Conservation (phyloP, 2,329 filamentous ascomycete species). For the Stemphylium vesicarium region DNA sequence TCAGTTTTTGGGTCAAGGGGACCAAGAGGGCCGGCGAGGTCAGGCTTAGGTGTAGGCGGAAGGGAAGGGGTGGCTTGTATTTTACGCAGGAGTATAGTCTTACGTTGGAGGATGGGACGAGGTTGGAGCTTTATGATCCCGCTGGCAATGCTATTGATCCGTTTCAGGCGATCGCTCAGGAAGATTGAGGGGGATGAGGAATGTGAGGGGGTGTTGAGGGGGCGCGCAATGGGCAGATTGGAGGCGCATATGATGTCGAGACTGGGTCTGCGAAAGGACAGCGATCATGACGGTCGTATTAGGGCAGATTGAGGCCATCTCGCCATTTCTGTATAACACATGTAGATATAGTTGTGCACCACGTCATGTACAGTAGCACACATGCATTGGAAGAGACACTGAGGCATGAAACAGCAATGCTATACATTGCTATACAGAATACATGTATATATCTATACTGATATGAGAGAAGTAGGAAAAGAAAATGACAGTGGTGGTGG, state of each 20-base stretch:
- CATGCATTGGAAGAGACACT: not conserved
- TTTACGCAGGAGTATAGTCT: conserved; percentile 92
- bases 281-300: no score
- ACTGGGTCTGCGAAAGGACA: not conserved
- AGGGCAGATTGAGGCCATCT: not conserved
- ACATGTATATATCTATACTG: not conserved
- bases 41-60: conserved; percentile 78
- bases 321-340: conserved; percentile 13
- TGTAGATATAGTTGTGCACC: conserved; percentile 25
- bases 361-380: conserved; percentile 11
- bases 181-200: conserved; percentile 29
- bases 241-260: not conserved
- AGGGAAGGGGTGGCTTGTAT: conserved; percentile 72
- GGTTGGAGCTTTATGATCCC: conserved; percentile 78
- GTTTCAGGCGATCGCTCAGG: conserved; percentile 56
- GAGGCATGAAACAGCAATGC: not conserved
- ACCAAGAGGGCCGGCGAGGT: conserved; percentile 74
- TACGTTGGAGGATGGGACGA: conserved; percentile 67
- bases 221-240: no score
- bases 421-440: conserved; percentile 1
- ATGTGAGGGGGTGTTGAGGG: no score
- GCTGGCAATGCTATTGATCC: conserved; percentile 63
- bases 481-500: not conserved
- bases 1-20: conserved; percentile 85
- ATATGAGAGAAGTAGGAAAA: not conserved